Base-by-base conservation (phyloP, 208 protist genomes). In the Leishmania arabica region DNA sequence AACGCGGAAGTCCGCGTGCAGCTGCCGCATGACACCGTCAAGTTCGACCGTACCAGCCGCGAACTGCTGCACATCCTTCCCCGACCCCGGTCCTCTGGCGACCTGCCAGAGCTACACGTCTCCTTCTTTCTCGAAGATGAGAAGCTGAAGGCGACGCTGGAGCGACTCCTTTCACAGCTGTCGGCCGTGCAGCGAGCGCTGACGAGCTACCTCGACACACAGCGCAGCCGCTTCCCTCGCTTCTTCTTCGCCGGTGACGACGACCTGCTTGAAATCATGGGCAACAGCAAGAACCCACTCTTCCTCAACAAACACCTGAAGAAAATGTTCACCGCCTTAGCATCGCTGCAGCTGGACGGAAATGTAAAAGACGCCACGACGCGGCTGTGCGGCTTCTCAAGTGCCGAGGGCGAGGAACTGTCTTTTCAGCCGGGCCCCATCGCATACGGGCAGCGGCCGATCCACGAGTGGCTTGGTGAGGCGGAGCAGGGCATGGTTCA, bases 171-270 rank as follows among this genome's bases (percentile, higher is more conserved):
- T 11, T 91, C 95, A 34, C 90, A 99, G 68, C 90, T 99, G 19
- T 84, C 79, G 60, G 96, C 96, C 75, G 97, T 99, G 77, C 99
- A 99, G 92, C 99, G 99, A 69, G 95, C 96, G 27, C 93, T 99
- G 24, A 98, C 97, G 54, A 94, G 97, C 70, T 99, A 99, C 85
- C 91, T 99, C 5, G 99, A 99, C 86, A 90, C 90, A 17, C 98
- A 99, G 91, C 95, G 99, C 53, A 75, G 90, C 9, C 88, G 93
- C 75, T 99, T 99, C 86, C 98, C 99, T 2, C 97, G 99, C 77
- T 99, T 99, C 93, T 99, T 99, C 88, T 99, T 99, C 86, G 95
- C 99, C 58, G 99, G 99, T 51, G 99, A 99, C 93, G 99, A 99
- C 86, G 99, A 99, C 88, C 89, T 99, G 77, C 93, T 99, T 5